Base-by-base conservation (phyloP, 225 moss, liverwort and hornwort genomes). In the Anthoceros angustus region DNA sequence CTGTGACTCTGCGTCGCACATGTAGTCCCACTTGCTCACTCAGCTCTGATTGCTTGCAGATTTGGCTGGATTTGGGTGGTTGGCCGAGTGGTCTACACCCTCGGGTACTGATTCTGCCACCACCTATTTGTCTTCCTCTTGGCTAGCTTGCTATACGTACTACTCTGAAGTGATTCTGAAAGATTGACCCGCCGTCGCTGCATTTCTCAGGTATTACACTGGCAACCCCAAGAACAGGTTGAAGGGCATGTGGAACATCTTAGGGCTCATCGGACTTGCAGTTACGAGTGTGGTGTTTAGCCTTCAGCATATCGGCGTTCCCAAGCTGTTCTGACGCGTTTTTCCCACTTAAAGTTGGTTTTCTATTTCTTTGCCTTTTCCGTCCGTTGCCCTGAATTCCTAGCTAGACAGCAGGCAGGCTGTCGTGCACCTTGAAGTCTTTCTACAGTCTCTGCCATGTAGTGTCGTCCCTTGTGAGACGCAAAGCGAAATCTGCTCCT, bases 1-100 rank as follows among this genome's bases (percentile, higher is more conserved):
- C n/a, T n/a, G n/a, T n/a, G n/a, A n/a, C n/a, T n/a, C n/a, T n/a
- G n/a, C n/a, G n/a, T n/a, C n/a, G n/a, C n/a, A n/a, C n/a, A n/a
- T n/a, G n/a, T n/a, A n/a, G n/a, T n/a, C n/a, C n/a, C n/a, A n/a
- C n/a, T n/a, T n/a, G n/a, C n/a, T n/a, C n/a, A n/a, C n/a, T n/a
- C n/a, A n/a, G n/a, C n/a, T n/a, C n/a, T n/a, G 70, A 24, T 42
- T 26, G 61, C 8, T 67, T 77, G 71, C 86, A 90, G 90, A 65
- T 74, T 82, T 66, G 93, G 93, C 63, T 67, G 84, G 74, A 39
- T 90, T 63, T 94, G 86, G 93, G 63, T 82, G 39, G 39, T 81
- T 32, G 90, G 87, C 64, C 84, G 86, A 68, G 62, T 94, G 61
- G 68, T 94, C 24, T 94, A 81, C 66, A 79, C 86, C 62, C 72